Evolutionary conservation across 1,284 basidiomycete species (phyloP), one percentile per base, ranked within the genome.

Genomic region (Sporisorium sorghi): DNA sequence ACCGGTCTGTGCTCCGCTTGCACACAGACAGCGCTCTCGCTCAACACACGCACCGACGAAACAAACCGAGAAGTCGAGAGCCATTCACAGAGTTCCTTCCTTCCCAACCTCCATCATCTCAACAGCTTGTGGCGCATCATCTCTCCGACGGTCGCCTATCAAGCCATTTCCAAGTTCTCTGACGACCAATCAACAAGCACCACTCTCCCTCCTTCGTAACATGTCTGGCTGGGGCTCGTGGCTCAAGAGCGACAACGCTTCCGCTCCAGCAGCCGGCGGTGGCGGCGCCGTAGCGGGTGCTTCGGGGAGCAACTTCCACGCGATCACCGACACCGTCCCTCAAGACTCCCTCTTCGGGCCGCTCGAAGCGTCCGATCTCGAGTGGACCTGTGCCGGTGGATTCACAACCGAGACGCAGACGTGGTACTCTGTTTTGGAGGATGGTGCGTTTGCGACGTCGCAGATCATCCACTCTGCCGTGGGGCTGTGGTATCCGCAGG

Each of bases 401-500:
- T 97, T 98, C 85, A 89, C 90, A 46, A 92, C 94, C 2, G 97
- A 99, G 86, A 98, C 96, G 0, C 93, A 97, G 85, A 88, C 86
- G 0, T 99, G 91, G 87, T 99, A 99, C 86, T 88, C 91, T 37
- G 88, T 92, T 74, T 87, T 93, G 14, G 89, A 91, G 40, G 93
- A 97, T 87, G 95, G 95, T 5, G 89, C 89, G 24, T 89, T 90
- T 58, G 76, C 97, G 71, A 92, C 93, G 89, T 91, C 89, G 80
- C 96, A 99, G 86, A 89, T 99, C 69, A 98, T 99, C 82, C 94
- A 97, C 87, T 96, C 94, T 3, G 88, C 92, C 48, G 89, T 96
- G 58, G 97, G 97, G 7, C 85, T 94, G 53, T 95, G 93, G 93
- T 93, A 92, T 81, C 94, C 96, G 7, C 93, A 92, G 40, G 91